phyloP scores from a whole-genome alignment of 495 filamentous ascomycete genomes.

The Cairneyella variabilis region DNA sequence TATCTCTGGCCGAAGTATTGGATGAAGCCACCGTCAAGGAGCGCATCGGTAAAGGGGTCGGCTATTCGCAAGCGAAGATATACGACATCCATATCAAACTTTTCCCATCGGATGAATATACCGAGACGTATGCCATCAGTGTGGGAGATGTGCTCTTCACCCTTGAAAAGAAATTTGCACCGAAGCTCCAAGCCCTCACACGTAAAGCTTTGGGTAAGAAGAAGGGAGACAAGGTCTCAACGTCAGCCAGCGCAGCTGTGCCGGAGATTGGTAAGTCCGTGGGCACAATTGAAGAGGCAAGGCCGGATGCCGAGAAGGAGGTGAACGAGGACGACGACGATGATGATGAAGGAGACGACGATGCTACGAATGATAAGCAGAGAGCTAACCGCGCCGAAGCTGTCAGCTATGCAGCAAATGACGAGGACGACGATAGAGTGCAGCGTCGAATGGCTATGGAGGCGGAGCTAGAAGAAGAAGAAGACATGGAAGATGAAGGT shows the following conservation, averaged over 20 bases:
- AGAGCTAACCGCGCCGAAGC: constrained; percentile 71
- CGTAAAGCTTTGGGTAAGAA: constrained; percentile 79
- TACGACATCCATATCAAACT: constrained; percentile 80
- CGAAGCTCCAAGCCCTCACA: constrained; percentile 60
- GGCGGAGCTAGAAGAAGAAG: constrained; percentile 42
- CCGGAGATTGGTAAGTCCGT: constrained; percentile 78
- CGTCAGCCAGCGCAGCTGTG: constrained; percentile 58
- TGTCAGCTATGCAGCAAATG: constrained; percentile 83
- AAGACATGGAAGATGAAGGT: constrained; percentile 52
- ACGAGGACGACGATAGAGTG: constrained; percentile 83
- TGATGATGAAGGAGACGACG: constrained; percentile 75
- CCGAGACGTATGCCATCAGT: constrained; percentile 75
- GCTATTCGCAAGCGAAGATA: constrained; percentile 68
- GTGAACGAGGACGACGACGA: constrained; percentile 63
- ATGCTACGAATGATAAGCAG: constrained; percentile 78
- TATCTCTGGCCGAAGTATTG: constrained; percentile 80
- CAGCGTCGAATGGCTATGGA: constrained; percentile 52
- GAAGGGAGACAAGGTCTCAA: constrained; percentile 52
- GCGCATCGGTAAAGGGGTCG: constrained; percentile 61
- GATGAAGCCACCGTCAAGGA: constrained; percentile 80
- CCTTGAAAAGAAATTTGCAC: constrained; percentile 77
- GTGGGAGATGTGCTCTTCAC: constrained; percentile 70
- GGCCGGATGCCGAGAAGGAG: constrained; percentile 39
- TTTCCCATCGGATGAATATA: constrained; percentile 81
- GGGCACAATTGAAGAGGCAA: constrained; percentile 61